Evolutionary conservation across 2,329 filamentous ascomycete species (phyloP).

Genomic region (Hysterium pulicare): DNA sequence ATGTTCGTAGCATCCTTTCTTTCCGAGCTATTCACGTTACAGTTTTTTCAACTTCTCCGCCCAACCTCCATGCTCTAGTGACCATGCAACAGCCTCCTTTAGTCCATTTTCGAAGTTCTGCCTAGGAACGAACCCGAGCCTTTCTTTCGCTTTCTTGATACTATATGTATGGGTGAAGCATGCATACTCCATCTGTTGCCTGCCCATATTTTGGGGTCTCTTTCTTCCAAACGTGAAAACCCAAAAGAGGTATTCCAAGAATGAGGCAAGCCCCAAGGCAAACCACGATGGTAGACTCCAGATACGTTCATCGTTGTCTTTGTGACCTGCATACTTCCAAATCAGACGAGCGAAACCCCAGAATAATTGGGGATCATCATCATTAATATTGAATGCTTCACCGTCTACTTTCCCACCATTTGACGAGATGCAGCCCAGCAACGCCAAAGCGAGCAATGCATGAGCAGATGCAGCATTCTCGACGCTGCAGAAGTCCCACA

Average conservation of each 20-base stretch:
- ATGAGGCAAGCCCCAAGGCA: constrained; percentile 18
- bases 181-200: constrained; percentile 15
- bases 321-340: constrained; percentile 21
- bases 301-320: constrained; percentile 16
- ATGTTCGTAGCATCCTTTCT: no score
- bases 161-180: constrained; percentile 18
- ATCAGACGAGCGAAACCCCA: constrained; percentile 31
- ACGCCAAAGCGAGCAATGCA: constrained; percentile 24
- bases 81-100: constrained; percentile 12
- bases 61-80: constrained; percentile 11
- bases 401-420: constrained; percentile 22
- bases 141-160: constrained; percentile 17
- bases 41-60: constrained; percentile 7
- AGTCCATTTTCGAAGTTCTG: constrained; percentile 10
- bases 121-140: constrained; percentile 13
- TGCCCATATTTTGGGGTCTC: constrained; percentile 13
- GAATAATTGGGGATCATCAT: constrained; percentile 30
- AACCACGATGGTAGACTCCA: constrained; percentile 16
- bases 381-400: constrained; percentile 34
- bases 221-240: constrained; percentile 15
- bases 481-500: constrained; percentile 28
- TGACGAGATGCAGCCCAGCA: constrained; percentile 18
- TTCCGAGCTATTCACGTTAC: no score
- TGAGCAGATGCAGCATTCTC: constrained; percentile 25
- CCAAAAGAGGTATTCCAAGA: constrained; percentile 25